Base-by-base conservation (phyloP, 768 basidiomycete genomes). In the Porpolomopsis calyptriformis region DNA sequence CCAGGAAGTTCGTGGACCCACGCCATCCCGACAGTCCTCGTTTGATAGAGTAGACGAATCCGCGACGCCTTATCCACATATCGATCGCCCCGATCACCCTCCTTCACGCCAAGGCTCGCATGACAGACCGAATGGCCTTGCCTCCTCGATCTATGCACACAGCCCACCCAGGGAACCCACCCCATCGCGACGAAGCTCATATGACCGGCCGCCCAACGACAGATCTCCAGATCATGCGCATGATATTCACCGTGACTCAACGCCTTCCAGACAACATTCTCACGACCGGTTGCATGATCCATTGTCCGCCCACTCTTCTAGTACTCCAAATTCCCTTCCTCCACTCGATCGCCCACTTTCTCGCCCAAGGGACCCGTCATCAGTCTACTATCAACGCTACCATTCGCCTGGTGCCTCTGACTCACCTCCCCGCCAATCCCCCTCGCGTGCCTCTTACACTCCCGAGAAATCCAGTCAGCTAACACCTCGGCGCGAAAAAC, bases 1-100 rank as follows among this genome's bases (percentile, higher is more conserved):
- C 11, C 57, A 60, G 16, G 53, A 54, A 39, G 45, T 40, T 44
- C 48, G 49, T 18, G 45, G 43, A 16, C 49, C 51, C 25, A 37
- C 47, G 8, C 47, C 50, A 3, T 46, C 46, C 24, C 25, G 38
- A 12, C 39, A 33, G 8, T 35, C 38, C n/a, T 47, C 46, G 12
- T 5, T 29, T 12, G 46, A 47, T 22, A 40, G 40, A 36, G 19
- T 16, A 14, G 36, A 36, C 11, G 22, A n/a, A 7, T 24, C 45
- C 33, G 22, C 35, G 19, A 11, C 29, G 22, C 7, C 22, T 3
- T 33, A 43, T 33, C 27, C 42, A 11, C 42, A 25, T 9, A 33
- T 11, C 29, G 5, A 11, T 18, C 42, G 20, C 14, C 29, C 11
- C 2, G 29, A 43, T n/a, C 2, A 16, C 12, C n/a, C 42, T 7